Percentiles rank a stretch among this genome's conserved stretches.
These are phyloP conservation scores for Exophiala sideris DNA, from an alignment of 2,329 filamentous ascomycete species.

Conservation along the genomic window DNA sequence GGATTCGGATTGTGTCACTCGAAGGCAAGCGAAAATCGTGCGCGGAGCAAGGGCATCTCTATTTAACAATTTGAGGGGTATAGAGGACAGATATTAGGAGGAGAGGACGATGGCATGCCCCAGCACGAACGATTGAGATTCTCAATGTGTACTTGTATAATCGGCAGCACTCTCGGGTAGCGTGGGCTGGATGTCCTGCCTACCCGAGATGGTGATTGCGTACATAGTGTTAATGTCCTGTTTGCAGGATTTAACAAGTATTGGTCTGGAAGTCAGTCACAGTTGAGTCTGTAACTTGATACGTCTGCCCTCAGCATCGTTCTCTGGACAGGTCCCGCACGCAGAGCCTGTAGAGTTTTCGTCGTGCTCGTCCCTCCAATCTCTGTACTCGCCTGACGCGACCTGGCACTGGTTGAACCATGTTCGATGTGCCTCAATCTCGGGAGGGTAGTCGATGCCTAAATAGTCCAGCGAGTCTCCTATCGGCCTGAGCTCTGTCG, in stretches of 20 bases:
- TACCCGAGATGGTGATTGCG: neutral
- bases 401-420: no score
- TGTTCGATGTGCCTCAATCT: no score
- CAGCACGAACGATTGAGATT: constrained; percentile 1
- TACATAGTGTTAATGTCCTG: constrained; percentile 12
- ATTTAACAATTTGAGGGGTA: neutral
- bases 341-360: no score
- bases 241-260: neutral
- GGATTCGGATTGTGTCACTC: neutral
- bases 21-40: neutral
- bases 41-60: neutral
- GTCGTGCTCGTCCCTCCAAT: no score
- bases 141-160: constrained; percentile 9
- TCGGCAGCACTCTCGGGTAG: neutral
- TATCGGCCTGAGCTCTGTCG: no score
- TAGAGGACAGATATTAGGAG: neutral
- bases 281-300: no score
- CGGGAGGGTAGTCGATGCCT: no score
- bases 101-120: constrained; percentile 1
- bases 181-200: constrained; percentile 8
- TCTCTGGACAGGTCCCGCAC: no score
- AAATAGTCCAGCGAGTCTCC: no score
- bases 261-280: no score
- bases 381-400: no score
- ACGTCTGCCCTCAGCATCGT: neutral